A percentile compares a stretch with the other conserved stretches of the same genome.
Conservation (phyloP, 1,284 basidiomycete genomes). For the Ceratobasidium sp. region DNA sequence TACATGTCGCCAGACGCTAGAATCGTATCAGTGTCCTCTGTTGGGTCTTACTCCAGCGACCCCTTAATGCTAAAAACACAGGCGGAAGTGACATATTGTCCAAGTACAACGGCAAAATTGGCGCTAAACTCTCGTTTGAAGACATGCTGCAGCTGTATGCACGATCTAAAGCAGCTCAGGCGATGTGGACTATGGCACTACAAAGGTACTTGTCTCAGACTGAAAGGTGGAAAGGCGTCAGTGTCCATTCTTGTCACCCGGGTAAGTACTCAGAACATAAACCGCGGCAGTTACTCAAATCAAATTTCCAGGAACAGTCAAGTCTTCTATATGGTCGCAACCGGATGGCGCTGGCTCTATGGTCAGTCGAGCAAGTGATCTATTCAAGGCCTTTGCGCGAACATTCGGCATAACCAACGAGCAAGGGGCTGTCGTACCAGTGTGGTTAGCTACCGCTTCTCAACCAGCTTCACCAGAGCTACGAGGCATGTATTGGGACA, state of each 20-base stretch:
- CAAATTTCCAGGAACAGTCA: slow-evolving; percentile 5
- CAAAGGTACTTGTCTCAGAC: slow-evolving; percentile 12
- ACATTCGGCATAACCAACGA: slow-evolving; percentile 37
- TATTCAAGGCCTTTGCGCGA: background rate
- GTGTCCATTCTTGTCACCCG: slow-evolving; percentile 39
- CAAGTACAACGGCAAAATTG: background rate
- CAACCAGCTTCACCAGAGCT: slow-evolving; percentile 27
- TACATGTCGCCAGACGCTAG: background rate
- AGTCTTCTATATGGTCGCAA: slow-evolving; percentile 15
- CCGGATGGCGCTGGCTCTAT: background rate
- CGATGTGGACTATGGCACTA: slow-evolving; percentile 35
- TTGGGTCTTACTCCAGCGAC: slow-evolving; percentile 23
- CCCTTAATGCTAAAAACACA: slow-evolving; percentile 9
- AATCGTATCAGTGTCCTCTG: slow-evolving; percentile 25
- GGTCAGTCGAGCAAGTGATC: background rate
- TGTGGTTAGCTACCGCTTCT: slow-evolving; percentile 28
- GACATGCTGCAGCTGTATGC: slow-evolving; percentile 31
- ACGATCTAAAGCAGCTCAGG: slow-evolving; percentile 39
- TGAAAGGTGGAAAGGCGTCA: slow-evolving; percentile 30
- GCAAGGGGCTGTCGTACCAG: slow-evolving; percentile 37
- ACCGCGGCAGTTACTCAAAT: too few species aligned
- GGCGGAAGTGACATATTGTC: slow-evolving; percentile 30
- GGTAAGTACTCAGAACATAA: too few species aligned
- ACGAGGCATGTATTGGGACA: slow-evolving; percentile 39
- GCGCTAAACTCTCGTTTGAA: background rate